These are phyloP conservation scores for Teunomyces tritomae DNA, from an alignment of 805 yeast species.

Conservation along the genomic window DNA sequence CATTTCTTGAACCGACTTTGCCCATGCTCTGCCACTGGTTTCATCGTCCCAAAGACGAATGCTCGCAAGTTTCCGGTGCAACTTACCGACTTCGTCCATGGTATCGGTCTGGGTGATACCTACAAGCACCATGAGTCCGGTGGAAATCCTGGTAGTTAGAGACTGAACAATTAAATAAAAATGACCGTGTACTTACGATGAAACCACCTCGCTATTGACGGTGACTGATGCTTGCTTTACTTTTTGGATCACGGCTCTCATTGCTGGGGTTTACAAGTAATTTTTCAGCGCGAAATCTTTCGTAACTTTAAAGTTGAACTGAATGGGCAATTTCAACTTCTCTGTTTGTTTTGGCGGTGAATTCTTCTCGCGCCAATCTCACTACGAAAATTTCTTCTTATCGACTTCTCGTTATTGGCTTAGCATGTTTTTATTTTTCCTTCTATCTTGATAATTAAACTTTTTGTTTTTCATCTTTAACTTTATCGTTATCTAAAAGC, in stretches of 20 bases:
- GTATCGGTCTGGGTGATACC: slow-evolving; percentile 84
- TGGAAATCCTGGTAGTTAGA: slow-evolving; percentile 41
- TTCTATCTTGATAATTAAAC: background rate
- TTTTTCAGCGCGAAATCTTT: background rate
- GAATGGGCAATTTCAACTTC: too few species aligned
- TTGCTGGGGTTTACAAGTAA: slow-evolving; percentile 21
- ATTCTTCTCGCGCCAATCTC: too few species aligned
- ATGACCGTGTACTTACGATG: slow-evolving; percentile 41
- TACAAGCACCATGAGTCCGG: slow-evolving; percentile 77
- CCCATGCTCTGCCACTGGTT: slow-evolving; percentile 66
- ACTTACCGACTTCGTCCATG: slow-evolving; percentile 62
- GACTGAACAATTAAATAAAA: background rate
- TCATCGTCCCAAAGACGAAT: slow-evolving; percentile 72
- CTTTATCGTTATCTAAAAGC: too few species aligned
- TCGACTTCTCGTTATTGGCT: too few species aligned
- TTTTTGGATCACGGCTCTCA: slow-evolving; percentile 90
- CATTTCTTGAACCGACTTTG: slow-evolving; percentile 51
- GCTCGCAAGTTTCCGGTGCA: slow-evolving; percentile 64
- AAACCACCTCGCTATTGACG: slow-evolving; percentile 68
- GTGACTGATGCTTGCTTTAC: slow-evolving; percentile 88
- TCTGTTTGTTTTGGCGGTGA: too few species aligned
- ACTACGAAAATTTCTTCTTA: too few species aligned
- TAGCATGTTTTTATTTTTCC: background rate
- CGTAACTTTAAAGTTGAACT: background rate
- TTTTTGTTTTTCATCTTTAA: too few species aligned